A percentile compares a stretch with the other conserved stretches of the same genome.
Conservation (phyloP, 1,284 basidiomycete species). For the Naganishia albida region DNA sequence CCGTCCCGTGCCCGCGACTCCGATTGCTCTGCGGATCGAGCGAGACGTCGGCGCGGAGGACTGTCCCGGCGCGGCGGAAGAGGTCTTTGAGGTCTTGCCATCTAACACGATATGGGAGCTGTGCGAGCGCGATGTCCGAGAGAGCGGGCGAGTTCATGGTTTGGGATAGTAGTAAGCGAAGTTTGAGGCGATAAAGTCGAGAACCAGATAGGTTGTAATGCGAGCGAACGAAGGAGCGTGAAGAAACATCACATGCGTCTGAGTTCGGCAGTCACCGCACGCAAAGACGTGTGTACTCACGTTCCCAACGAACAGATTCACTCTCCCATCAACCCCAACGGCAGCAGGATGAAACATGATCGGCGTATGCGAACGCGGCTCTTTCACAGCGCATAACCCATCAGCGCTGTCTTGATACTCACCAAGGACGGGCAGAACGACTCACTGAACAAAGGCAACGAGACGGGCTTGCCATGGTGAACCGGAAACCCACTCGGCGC, state of each 20-base stretch:
- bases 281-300: slow-evolving; percentile 59
- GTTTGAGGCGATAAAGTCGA: neutral
- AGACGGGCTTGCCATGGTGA: slow-evolving; percentile 1
- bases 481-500: slow-evolving; percentile 9
- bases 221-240: slow-evolving; percentile 8
- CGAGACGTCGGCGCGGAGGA: slow-evolving; percentile 89
- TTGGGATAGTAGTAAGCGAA: neutral
- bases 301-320: slow-evolving; percentile 87
- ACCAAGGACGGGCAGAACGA: neutral
- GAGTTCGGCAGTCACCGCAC: too few species aligned
- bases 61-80: slow-evolving; percentile 90
- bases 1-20: slow-evolving; percentile 88
- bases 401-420: neutral
- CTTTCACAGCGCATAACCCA: slow-evolving; percentile 1
- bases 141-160: neutral
- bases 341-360: slow-evolving; percentile 52
- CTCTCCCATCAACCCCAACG: slow-evolving; percentile 69
- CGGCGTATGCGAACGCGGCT: slow-evolving; percentile 30
- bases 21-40: slow-evolving; percentile 82
- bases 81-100: slow-evolving; percentile 99
- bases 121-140: slow-evolving; percentile 35
- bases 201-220: too few species aligned
- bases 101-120: slow-evolving; percentile 87
- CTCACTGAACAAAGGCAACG: slow-evolving; percentile 29
- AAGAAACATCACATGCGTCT: too few species aligned